Base-by-base conservation (phyloP, 352 stramenopile genomes). In the Phytophthora melonis region DNA sequence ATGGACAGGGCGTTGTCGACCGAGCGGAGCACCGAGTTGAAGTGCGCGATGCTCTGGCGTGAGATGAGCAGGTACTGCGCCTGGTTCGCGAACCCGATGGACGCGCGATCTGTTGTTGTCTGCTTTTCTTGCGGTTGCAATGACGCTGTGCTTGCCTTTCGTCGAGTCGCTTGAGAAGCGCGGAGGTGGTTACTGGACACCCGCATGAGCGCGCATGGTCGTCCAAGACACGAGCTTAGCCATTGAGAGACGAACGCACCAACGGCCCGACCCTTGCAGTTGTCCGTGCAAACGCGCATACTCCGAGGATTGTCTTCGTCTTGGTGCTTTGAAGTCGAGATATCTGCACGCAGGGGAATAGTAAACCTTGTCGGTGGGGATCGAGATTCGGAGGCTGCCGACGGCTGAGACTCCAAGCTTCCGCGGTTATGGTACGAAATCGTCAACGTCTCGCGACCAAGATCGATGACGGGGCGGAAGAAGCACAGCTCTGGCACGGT, bases 81-180 rank as follows among this genome's bases (percentile, higher is more conserved):
- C 50, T 93, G 83, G 66, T 95, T 94, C 14, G 85, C 85, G 58
- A 94, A 94, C 45, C 89, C 87, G 43, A 93, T 94, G 32, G 88
- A 80, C 21, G 75, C 23, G 36, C 7, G 64, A 11, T 9, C 11
- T 39, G 1, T 54, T 11, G 16, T 8, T 7, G 18, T 7, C 8
- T 54, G 63, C 30, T 5, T 34, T 14, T 53, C 16, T 45, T 41
- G 3, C 8, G 2, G 8, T n/a, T 45, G 18, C 0, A 16, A 58
- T 13, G 30, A 7, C 10, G 52, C 55, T 23, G 16, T 14, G 8
- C 45, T 34, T 0, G 9, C 58, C 55, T 75, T 82, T 3, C 56
- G 43, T n/a, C 43, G 63, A 27, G 10, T 60, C 4, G 58, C 68
- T 30, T 78, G 70, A 2, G 75, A 78, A 36, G 71, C 39, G n/a